Conservation (phyloP, 2,329 filamentous ascomycete species). For the Trichoderma harzianum region DNA sequence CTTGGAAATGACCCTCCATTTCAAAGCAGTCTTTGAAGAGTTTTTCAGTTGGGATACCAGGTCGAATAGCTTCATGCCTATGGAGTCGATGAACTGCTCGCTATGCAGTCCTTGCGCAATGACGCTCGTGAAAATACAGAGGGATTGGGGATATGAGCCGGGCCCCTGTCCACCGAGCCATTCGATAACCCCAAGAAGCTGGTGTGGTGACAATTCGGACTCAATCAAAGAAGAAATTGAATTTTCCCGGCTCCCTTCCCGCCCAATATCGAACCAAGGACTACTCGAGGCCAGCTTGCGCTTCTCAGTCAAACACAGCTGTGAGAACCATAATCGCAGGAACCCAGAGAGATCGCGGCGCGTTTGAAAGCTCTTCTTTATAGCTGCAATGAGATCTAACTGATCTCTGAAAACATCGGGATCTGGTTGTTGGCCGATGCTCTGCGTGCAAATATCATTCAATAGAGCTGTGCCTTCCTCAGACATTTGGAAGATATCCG, state of each 20-base stretch:
- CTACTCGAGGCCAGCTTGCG: slow-evolving; percentile 27
- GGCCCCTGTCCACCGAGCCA: slow-evolving; percentile 40
- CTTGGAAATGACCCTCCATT: slow-evolving; percentile 40
- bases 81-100: slow-evolving; percentile 42
- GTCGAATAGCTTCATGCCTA: slow-evolving; percentile 39
- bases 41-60: slow-evolving; percentile 31
- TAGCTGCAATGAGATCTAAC: slow-evolving; percentile 38
- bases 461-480: slow-evolving; percentile 40
- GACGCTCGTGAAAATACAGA: slow-evolving; percentile 42
- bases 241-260: slow-evolving; percentile 20
- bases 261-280: slow-evolving; percentile 34
- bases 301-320: slow-evolving; percentile 37
- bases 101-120: slow-evolving; percentile 41
- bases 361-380: slow-evolving; percentile 44
- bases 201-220: slow-evolving; percentile 43
- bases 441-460: slow-evolving; percentile 38
- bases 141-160: slow-evolving; percentile 29
- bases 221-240: slow-evolving; percentile 34
- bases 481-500: slow-evolving; percentile 44
- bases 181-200: slow-evolving; percentile 42
- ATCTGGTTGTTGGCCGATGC: slow-evolving; percentile 26
- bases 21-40: slow-evolving; percentile 34
- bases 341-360: slow-evolving; percentile 45
- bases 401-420: slow-evolving; percentile 24
- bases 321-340: slow-evolving; percentile 45